Evolutionary conservation across 495 filamentous ascomycete species (phyloP), one percentile per base, ranked within the genome.

Genomic region (Penicillium lagena): DNA sequence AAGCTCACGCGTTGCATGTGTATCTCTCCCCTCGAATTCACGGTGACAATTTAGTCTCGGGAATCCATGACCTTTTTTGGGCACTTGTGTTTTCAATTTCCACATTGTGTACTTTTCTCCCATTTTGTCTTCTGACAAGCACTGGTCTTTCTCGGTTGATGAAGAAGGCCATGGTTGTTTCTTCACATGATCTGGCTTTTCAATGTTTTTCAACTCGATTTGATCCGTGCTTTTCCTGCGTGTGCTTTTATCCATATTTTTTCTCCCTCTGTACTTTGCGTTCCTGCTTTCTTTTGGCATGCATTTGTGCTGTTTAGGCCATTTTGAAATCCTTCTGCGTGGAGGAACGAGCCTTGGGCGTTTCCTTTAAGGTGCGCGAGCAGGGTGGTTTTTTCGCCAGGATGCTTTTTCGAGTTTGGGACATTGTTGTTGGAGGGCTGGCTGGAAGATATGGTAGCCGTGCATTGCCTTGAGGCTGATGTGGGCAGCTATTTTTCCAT

Each of bases 1-100:
- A 51, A 17, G 45, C 49, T 41, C 38, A 48, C 48, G 41, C 50
- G 45, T 57, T 55, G 55, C 55, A 53, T 51, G 30, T 51, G 49
- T 49, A 47, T 52, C 42, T 39, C 41, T 39, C 36, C 28, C 22
- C 22, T 22, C 22, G 22, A 22, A 4, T 22, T 22, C 22, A 22
- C 22, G 22, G 4, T 22, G 22, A 44, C 49, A 43, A 46, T 48
- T 39, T 40, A 56, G 46, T 46, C 37, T 32, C 39, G 32, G 15
- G 42, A 34, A 53, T 35, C 41, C 9, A 29, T 37, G 36, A 39
- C 14, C 39, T 29, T 32, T 44, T 39, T 36, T 22, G 1, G 40
- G 35, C 48, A 46, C 35, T 37, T 28, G 12, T 56, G 44, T 35
- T 46, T 14, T 35, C 13, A 41, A 34, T 55, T 30, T 28, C 50